Evolutionary conservation across 164 flowering plant species (phyloP), one percentile per base, ranked within the genome.

Genomic region (Vitis riparia): DNA sequence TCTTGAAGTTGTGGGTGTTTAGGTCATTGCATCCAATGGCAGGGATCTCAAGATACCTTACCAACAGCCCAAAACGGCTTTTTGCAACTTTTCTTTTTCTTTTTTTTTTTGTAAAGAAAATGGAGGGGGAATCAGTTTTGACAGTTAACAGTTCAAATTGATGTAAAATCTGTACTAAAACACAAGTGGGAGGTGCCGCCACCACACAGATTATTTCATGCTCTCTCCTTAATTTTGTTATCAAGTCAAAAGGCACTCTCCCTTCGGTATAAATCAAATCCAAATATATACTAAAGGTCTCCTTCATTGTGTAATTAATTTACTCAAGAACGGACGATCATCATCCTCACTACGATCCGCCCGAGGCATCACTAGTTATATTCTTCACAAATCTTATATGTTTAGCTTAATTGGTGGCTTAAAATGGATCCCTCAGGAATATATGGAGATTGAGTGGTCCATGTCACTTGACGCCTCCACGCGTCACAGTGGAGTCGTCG

Each of bases 261-360:
- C 57, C 72, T 73, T 59, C 49, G 73, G 53, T 49, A 73, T 48
- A 70, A 79, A 75, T 73, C 77, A 77, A 73, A 77, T 73, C 73
- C 74, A 73, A 74, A 37, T 37, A 37, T 37, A 37, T 37, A 0
- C 5, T 37, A 37, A 37, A 0, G 44, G 44, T 37, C 44, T 37
- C 44, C 44, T 37, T 37, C 44, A 37, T 0, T 37, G 44, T 37
- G 44, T 0, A 37, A 37, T 37, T 37, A 37, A 37, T 37, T 37
- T 37, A 37, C 44, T 23, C 44, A 6, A 37, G 6, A 37, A 37
- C 29, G n/a, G 49, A 10, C 66, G 44, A 60, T 23, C 27, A 23
- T 23, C 27, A 23, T 23, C 27, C 27, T 23, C 27, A 23, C 27
- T 23, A 23, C 27, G 27, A 23, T 23, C 27, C 27, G 0, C 27